Conservation (phyloP, 2,329 filamentous ascomycete genomes). For the Stachybotrys elegans region DNA sequence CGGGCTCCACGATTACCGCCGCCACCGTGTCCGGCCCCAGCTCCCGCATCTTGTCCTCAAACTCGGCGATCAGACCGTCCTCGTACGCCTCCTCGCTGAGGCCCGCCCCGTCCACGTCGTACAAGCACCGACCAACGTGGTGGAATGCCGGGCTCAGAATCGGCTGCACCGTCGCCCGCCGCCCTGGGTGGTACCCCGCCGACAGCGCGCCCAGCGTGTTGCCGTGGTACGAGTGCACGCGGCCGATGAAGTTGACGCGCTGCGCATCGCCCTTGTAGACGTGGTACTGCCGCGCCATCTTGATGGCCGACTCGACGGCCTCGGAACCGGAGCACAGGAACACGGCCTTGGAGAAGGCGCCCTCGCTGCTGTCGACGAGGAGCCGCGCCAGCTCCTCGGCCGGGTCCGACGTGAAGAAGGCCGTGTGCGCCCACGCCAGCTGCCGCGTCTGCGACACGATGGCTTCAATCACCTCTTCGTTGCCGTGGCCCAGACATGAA, state of each 20-base stretch:
- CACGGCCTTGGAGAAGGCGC: conserved; percentile 16
- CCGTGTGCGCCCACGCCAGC: conserved; percentile 17
- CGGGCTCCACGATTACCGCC: conserved; percentile 40
- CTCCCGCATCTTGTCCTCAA: conserved; percentile 38
- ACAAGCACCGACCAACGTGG: background rate
- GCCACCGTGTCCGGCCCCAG: conserved; percentile 35
- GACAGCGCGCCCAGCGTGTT: conserved; percentile 40
- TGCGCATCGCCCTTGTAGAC: conserved; percentile 27
- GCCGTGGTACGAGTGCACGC: conserved; percentile 40
- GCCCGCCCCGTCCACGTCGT: conserved; percentile 4
- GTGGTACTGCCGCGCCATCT: conserved; percentile 42
- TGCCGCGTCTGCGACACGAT: conserved; percentile 48
- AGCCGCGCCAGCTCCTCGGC: conserved; percentile 15
- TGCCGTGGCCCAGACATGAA: conserved; percentile 56
- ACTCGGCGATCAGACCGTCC: conserved; percentile 19
- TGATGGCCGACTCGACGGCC: conserved; percentile 42
- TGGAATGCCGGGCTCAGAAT: conserved; percentile 11
- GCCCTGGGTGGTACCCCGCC: conserved; percentile 20
- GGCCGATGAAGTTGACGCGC: conserved; percentile 26
- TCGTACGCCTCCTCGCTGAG: conserved; percentile 8
- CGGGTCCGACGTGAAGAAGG: conserved; percentile 13
- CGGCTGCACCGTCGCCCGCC: conserved; percentile 13
- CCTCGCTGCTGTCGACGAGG: conserved; percentile 11
- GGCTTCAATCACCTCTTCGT: conserved; percentile 49
- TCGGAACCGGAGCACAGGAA: conserved; percentile 21